Percentiles rank a stretch among this genome's conserved stretches.
phyloP scores from a whole-genome alignment of 1,139 yeast species.

The Suhomyces choctaworum region DNA sequence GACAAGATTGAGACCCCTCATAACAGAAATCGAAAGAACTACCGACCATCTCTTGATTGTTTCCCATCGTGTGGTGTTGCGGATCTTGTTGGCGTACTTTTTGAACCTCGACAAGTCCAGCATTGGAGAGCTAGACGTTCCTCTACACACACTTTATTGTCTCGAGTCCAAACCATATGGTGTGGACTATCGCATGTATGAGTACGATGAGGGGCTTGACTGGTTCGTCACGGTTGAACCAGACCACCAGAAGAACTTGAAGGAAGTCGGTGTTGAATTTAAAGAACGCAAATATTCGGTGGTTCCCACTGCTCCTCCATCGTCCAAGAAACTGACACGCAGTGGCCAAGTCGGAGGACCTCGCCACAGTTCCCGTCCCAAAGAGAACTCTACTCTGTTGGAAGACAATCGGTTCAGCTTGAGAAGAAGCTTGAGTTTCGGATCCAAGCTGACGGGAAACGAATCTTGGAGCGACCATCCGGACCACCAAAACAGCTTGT shows the following conservation, averaged over 20 bases:
- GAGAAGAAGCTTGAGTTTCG: slow-evolving; percentile 20
- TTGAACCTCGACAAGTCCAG: slow-evolving; percentile 80
- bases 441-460: slow-evolving; percentile 13
- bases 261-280: slow-evolving; percentile 66
- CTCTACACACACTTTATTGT: slow-evolving; percentile 85
- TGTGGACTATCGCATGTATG: slow-evolving; percentile 86
- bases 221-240: slow-evolving; percentile 78
- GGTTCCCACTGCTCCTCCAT: slow-evolving; percentile 71
- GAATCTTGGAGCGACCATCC: slow-evolving; percentile 1
- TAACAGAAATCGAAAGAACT: slow-evolving; percentile 89
- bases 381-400: slow-evolving; percentile 1
- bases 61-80: slow-evolving; percentile 87
- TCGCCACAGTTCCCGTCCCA: not conserved
- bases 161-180: slow-evolving; percentile 95
- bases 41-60: slow-evolving; percentile 82
- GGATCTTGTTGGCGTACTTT: slow-evolving; percentile 85
- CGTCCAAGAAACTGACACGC: slow-evolving; percentile 13
- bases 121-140: slow-evolving; percentile 89
- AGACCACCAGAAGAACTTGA: slow-evolving; percentile 57
- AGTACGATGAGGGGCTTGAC: slow-evolving; percentile 75
- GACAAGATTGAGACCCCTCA: slow-evolving; percentile 83
- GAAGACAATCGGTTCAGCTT: slow-evolving; percentile 14
- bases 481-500: slow-evolving; percentile 14
- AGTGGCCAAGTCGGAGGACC: not conserved
- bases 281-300: slow-evolving; percentile 69